Conservation (phyloP, 345 rosid species). For the Lepidium didymum region DNA sequence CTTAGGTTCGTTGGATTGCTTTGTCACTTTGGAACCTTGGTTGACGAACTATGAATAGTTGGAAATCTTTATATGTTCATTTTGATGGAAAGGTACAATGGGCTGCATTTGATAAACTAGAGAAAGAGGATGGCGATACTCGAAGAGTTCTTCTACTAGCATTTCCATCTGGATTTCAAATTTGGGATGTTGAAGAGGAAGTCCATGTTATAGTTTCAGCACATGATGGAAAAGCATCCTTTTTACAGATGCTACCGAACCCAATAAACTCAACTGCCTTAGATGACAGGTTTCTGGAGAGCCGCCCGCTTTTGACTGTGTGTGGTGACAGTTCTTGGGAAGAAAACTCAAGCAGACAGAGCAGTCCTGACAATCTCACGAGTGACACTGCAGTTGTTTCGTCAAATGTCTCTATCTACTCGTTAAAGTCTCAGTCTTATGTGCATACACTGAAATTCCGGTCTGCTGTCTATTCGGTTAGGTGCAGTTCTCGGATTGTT, state of each 20-base stretch:
- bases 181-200: slow-evolving; percentile 95
- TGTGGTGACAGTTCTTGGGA: slow-evolving; percentile 50
- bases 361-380: slow-evolving; percentile 34
- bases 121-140: slow-evolving; percentile 39
- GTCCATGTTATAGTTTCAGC: slow-evolving; percentile 66
- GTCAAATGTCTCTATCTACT: slow-evolving; percentile 61
- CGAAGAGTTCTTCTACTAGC: slow-evolving; percentile 73
- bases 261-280: slow-evolving; percentile 35
- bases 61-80: background rate
- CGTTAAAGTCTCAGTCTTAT: slow-evolving; percentile 70
- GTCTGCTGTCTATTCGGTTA: slow-evolving; percentile 63
- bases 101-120: slow-evolving; percentile 96
- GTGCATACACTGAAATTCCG: slow-evolving; percentile 69
- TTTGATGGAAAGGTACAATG: slow-evolving; percentile 55
- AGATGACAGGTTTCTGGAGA: slow-evolving; percentile 45
- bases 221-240: slow-evolving; percentile 72
- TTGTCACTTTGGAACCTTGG: background rate
- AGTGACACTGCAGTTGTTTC: slow-evolving; percentile 37
- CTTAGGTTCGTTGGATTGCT: slow-evolving; percentile 10
- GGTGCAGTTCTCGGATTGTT: slow-evolving; percentile 88
- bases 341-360: slow-evolving; percentile 37
- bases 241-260: slow-evolving; percentile 76
- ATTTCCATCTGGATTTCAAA: slow-evolving; percentile 83
- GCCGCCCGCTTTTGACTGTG: slow-evolving; percentile 69
- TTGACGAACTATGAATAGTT: background rate